phyloP scores from a whole-genome alignment of 2,329 filamentous ascomycete species.

The Elsinoe ampelina region DNA sequence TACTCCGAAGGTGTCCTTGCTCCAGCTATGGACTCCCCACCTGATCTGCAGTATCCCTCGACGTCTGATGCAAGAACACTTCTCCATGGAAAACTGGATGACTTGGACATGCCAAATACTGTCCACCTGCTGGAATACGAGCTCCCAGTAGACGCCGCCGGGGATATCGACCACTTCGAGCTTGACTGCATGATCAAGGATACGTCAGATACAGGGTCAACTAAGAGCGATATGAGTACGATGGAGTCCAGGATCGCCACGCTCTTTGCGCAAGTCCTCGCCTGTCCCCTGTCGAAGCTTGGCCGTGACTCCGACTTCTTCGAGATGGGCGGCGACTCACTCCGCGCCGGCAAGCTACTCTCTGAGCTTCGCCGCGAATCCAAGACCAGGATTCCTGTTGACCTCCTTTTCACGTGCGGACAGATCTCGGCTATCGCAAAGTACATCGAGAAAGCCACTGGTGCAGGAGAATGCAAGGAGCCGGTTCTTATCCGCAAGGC shows the following conservation, averaged over 20 bases:
- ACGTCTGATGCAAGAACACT: conserved; percentile 13
- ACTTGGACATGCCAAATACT: conserved; percentile 23
- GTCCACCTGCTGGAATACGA: conserved; percentile 22
- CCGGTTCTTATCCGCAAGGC: conserved; percentile 16
- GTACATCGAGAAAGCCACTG: conserved; percentile 28
- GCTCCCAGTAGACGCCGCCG: conserved; percentile 20
- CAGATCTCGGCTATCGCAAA: conserved; percentile 34
- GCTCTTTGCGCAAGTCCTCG: conserved; percentile 40
- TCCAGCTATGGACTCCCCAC: conserved; percentile 16
- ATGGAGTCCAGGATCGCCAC: conserved; percentile 34
- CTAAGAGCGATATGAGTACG: conserved; percentile 19
- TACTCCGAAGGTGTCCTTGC: conserved; percentile 29
- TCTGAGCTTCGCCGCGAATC: conserved; percentile 44
- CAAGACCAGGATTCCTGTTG: conserved; percentile 41
- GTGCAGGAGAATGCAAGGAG: conserved; percentile 13
- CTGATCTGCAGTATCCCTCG: conserved; percentile 9
- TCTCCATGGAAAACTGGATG: conserved; percentile 20
- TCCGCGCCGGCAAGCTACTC: conserved; percentile 44
- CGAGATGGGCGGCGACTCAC: conserved; percentile 45
- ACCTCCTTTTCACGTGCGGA: conserved; percentile 43
- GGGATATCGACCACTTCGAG: conserved; percentile 21
- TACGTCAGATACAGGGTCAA: conserved; percentile 18
- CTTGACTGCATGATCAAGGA: conserved; percentile 15
- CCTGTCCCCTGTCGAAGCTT: conserved; percentile 33
- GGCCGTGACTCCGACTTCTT: conserved; percentile 41